Evolutionary conservation across 2,329 filamentous ascomycete species (phyloP), one percentile per base, ranked within the genome.

Genomic region (Colletotrichum zoysiae): DNA sequence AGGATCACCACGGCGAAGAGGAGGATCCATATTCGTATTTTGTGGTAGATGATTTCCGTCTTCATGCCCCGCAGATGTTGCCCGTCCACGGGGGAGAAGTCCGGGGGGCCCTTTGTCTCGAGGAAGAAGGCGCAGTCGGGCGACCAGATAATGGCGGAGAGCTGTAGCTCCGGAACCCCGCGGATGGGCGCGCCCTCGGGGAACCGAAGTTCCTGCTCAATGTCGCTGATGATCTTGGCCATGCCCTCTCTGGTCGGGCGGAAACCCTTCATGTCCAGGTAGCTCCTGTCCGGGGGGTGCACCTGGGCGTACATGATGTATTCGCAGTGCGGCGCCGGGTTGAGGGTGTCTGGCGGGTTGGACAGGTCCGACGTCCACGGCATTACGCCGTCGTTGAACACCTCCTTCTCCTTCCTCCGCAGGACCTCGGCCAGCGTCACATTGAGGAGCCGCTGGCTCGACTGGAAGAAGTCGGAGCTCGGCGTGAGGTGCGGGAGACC

Each of bases 281-380:
- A 78, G 11, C 80, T 76, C 16, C 80, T 79, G 58, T 85, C 81
- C 4, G 87, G 81, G 1, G 90, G 89, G 73, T 92, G 87, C 51
- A 95, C 86, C 79, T 98, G 96, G 40, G 95, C 84, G 80, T 95
- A 98, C 66, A 97, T 84, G 61, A 99, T 84, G 78, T 94, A 94
- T 81, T 99, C 96, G 85, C 96, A 99, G 76, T 93, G 92, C 0
- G 94, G 94, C 44, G 87, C 82, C 23, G 90, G 88, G 71, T 87
- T 86, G 69, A 84, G 85, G 14, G 87, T 83, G 73, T 92, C 91
- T n/a, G 82, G 86, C 14, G 87, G 82, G 7, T 86, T 89, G 73
- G 92, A 89, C 3, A 90, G 83, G 65, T 89, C 89, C 2, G 93
- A 93, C 3, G 90, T 89, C 94, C 94, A 98, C 0, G 95, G 93